Conservation (phyloP, 2,329 filamentous ascomycete species). For the Penicillium sp. region DNA sequence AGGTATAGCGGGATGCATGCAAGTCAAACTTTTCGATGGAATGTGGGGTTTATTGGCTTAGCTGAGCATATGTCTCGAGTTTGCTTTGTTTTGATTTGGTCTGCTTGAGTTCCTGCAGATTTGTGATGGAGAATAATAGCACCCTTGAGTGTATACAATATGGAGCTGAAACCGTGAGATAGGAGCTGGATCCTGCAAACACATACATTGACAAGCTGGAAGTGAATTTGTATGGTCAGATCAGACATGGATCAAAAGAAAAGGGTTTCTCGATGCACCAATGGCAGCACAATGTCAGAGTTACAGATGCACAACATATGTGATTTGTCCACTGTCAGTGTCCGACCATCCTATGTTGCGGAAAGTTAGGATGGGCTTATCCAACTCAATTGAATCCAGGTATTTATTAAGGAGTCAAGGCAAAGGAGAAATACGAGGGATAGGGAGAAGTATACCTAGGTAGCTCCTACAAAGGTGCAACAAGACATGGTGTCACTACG, state of each 20-base stretch:
- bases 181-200: not conserved
- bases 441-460: not conserved
- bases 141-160: not conserved
- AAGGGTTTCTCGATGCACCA: slow-evolving; percentile 7
- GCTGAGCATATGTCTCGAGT: slow-evolving; percentile 2
- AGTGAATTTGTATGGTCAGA: slow-evolving; percentile 8
- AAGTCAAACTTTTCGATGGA: slow-evolving; percentile 24
- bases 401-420: not conserved
- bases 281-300: slow-evolving; percentile 1
- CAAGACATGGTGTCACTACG: not conserved
- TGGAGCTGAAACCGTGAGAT: not conserved
- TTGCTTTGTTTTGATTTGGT: not conserved
- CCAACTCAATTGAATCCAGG: not conserved
- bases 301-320: slow-evolving; percentile 11
- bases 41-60: slow-evolving; percentile 18
- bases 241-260: not conserved
- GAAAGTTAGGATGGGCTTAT: not conserved
- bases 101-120: no score
- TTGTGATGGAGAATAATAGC: no score
- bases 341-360: not conserved
- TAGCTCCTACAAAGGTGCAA: not conserved
- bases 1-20: slow-evolving; percentile 22
- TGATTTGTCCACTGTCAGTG: slow-evolving; percentile 22
- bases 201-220: not conserved
- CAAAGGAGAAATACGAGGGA: not conserved